Base-by-base conservation (phyloP, 805 yeast genomes). In the Hanseniaspora jakobsenii region DNA sequence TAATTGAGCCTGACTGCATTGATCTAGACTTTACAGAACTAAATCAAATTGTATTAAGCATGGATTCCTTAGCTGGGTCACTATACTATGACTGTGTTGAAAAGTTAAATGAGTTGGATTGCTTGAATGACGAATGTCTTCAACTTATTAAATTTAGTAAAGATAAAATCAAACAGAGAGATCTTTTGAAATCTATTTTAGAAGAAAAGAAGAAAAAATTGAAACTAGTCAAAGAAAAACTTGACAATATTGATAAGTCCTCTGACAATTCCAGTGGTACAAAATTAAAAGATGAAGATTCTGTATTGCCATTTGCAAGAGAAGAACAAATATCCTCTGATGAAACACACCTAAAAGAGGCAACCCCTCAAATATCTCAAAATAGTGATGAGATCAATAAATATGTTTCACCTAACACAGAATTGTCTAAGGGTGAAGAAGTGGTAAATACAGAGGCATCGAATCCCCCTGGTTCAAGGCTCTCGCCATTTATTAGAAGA, bases 1-100 rank as follows among this genome's bases (percentile, higher is more conserved):
- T 12, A 13, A 4, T 22, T 22, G 37, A 34, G 13, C 6, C 28
- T n/a, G n/a, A 13, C 3, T 22, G 21, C 9, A 22, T 18, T 6
- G 19, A 13, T 8, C 22, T 18, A 22, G 37, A 34, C 7, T 34
- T 17, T 6, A 14, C 27, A 14, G 5, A 8, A 12, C 16, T 42
- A 26, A 17, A 7, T 9, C 12, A 28, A 3, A 14, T 42, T 18
- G 24, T 21, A 14, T 7, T 14, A 10, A n/a, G 19, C 13, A 17
- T 35, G 13, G 28, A n/a, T 13, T n/a, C n/a, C 4, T 36, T 58
- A 2, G 62, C 57, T 5, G 59, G 59, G 13, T 47, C 49, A 18
- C 45, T 60, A 16, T 58, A 60, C 41, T 60, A 58, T 49, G 58
- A 59, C 39, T 51, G 60, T 23, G 51, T 55, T 43, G 64, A 60